Percentiles rank a stretch among this genome's conserved stretches.
Conservation (phyloP, 202 grass and related monocot genomes). For the Digitaria exilis region DNA sequence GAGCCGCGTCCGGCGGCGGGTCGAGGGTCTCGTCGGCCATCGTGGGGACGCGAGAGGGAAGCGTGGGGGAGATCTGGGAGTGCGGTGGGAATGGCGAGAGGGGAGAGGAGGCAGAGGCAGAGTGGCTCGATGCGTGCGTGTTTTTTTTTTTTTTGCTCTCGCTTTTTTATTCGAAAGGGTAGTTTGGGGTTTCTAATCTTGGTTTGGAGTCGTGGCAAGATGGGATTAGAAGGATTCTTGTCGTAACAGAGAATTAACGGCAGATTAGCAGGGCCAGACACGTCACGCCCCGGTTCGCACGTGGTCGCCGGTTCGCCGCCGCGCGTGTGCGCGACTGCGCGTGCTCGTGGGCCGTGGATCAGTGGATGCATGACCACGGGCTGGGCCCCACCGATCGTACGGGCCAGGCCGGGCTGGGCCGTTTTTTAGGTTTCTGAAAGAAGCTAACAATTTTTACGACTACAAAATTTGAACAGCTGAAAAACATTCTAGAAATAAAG, state of each 20-base stretch:
- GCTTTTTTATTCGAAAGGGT: slow-evolving; percentile 1
- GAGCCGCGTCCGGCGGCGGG: slow-evolving; percentile 28
- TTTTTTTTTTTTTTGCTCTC: neutral
- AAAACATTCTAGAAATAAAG: too few relatives aligned
- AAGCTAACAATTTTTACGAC: too few relatives aligned
- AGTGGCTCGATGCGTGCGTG: neutral
- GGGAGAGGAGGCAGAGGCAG: neutral
- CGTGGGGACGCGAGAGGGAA: slow-evolving; percentile 34
- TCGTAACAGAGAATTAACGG: neutral
- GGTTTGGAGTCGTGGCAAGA: neutral
- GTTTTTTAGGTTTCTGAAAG: too few relatives aligned
- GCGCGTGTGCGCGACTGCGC: too few relatives aligned
- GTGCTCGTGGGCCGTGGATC: neutral
- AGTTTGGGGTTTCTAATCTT: slow-evolving; percentile 9
- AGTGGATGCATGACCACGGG: neutral
- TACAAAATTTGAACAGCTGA: too few relatives aligned
- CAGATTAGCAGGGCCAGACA: neutral
- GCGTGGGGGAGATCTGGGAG: slow-evolving; percentile 42
- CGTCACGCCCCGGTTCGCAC: neutral
- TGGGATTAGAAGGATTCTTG: neutral
- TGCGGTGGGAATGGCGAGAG: slow-evolving; percentile 28
- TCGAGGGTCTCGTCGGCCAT: slow-evolving; percentile 59
- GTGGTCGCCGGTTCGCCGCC: too few relatives aligned
- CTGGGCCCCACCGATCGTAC: neutral
- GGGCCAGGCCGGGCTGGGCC: neutral